A percentile compares a stretch with the other conserved stretches of the same genome.
Evolutionary conservation across 1,139 yeast species (phyloP).

Genomic region (Hyphopichia burtonii): DNA sequence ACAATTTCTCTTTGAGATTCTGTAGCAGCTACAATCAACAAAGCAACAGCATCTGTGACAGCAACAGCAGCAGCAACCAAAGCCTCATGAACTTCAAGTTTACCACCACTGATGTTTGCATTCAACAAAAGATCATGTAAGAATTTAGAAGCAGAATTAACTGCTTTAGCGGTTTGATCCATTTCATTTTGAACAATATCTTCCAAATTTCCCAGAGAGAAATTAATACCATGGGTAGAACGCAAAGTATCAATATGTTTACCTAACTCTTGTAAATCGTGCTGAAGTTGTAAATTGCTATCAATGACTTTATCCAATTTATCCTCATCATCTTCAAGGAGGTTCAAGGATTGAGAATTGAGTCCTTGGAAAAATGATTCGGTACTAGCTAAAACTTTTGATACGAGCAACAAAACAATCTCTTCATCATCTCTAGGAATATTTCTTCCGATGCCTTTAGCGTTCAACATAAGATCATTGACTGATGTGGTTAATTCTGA

Average conservation of each 20-base stretch:
- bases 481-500: conserved; percentile 66
- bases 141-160: conserved; percentile 63
- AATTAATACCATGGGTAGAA: conserved; percentile 36
- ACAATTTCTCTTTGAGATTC: conserved; percentile 85
- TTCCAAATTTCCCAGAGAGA: conserved; percentile 57
- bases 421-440: conserved; percentile 57
- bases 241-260: conserved; percentile 57
- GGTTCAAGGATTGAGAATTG: conserved; percentile 50
- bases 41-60: conserved; percentile 75
- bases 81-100: conserved; percentile 73
- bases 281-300: conserved; percentile 73
- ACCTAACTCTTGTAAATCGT: conserved; percentile 60
- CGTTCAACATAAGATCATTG: conserved; percentile 63
- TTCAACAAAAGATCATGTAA: conserved; percentile 55
- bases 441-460: conserved; percentile 66
- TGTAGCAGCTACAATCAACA: conserved; percentile 72
- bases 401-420: conserved; percentile 46
- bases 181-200: conserved; percentile 71
- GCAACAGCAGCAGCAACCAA: conserved; percentile 78
- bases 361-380: conserved; percentile 63
- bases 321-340: conserved; percentile 57
- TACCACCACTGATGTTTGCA: conserved; percentile 57
- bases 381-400: conserved; percentile 59
- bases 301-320: conserved; percentile 76
- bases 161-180: conserved; percentile 68